These are phyloP conservation scores for Lachancea cidri DNA, from an alignment of 805 yeast species.

Conservation along the genomic window DNA sequence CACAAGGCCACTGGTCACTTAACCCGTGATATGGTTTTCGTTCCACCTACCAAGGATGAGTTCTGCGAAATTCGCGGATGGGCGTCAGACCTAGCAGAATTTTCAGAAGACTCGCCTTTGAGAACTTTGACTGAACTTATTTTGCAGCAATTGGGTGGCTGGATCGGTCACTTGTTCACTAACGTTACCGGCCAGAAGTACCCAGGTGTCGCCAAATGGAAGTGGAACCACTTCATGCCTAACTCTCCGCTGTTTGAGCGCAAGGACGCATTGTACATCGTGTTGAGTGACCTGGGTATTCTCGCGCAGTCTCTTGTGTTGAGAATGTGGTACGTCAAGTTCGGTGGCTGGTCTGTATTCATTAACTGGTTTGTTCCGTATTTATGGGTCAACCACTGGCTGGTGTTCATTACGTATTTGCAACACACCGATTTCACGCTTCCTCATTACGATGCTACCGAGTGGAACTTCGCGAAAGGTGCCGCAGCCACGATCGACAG, in stretches of 20 bases:
- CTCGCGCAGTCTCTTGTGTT: slow-evolving; percentile 45
- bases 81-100: slow-evolving; percentile 44
- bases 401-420: slow-evolving; percentile 77
- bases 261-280: slow-evolving; percentile 65
- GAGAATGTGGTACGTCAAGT: slow-evolving; percentile 54
- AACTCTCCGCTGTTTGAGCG: slow-evolving; percentile 67
- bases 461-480: slow-evolving; percentile 86
- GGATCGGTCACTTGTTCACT: slow-evolving; percentile 59
- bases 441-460: slow-evolving; percentile 71
- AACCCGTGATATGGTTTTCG: slow-evolving; percentile 78
- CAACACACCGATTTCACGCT: slow-evolving; percentile 77
- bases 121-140: slow-evolving; percentile 51
- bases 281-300: slow-evolving; percentile 71
- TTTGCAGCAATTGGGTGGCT: slow-evolving; percentile 73
- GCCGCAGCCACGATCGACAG: slow-evolving; percentile 88
- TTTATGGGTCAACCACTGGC: slow-evolving; percentile 82
- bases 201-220: slow-evolving; percentile 43
- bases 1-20: slow-evolving; percentile 87
- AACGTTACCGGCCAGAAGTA: slow-evolving; percentile 75
- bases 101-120: slow-evolving; percentile 72
- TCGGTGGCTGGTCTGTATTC: slow-evolving; percentile 57
- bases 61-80: slow-evolving; percentile 36
- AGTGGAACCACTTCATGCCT: slow-evolving; percentile 67
- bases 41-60: slow-evolving; percentile 62
- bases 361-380: slow-evolving; percentile 76